Base-by-base conservation (phyloP, 2,329 filamentous ascomycete species). In the Botrytis squamosa region DNA sequence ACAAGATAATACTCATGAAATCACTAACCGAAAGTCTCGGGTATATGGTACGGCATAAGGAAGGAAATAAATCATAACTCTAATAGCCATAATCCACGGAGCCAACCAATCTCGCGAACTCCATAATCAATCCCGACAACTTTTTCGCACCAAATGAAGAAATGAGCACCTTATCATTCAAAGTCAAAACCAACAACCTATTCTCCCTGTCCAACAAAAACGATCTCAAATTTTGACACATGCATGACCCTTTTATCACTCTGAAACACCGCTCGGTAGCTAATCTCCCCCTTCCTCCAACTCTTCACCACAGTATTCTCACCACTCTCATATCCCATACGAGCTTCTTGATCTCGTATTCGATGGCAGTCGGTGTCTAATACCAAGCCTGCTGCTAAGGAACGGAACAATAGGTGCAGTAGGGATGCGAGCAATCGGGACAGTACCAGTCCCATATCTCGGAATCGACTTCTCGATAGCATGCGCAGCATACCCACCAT, bases 401-500 rank as follows among this genome's bases (percentile, higher is more conserved):
- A 33, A 44, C 3, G 5, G 8, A 46, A 20, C n/a, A n/a, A 42
- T 74, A 78, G 18, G 38, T 44, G 16, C 62, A 29, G 46, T 64
- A 73, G 22, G 0, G 1, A 59, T 78, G 78, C 38, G 8, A 25
- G 36, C 77, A 78, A 42, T 75, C 75, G 8, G 77, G 74, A 36
- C 78, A 79, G 3, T 67, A 7, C 7, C 44, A 29, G n/a, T 70
- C 73, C 59, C 57, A 73, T 10, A n/a, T 38, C 0, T n/a, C 44
- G 16, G 72, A 46, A 57, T 77, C 74, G 18, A 77, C 55, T 70
- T 77, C 70, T 5, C 60, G 66, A 5, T 25, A 4, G 46, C 74
- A 75, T 22, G 33, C 7, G 59, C 75, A 77, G 69, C 74, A 77
- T 14, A 20, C 33, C 77, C 77, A 78, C 75, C 74, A 77, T 42